A percentile compares a stretch with the other conserved stretches of the same genome.
These are phyloP conservation scores for Pinus taeda DNA, from an alignment of 75 land plant genomes.

Conservation along the genomic window DNA sequence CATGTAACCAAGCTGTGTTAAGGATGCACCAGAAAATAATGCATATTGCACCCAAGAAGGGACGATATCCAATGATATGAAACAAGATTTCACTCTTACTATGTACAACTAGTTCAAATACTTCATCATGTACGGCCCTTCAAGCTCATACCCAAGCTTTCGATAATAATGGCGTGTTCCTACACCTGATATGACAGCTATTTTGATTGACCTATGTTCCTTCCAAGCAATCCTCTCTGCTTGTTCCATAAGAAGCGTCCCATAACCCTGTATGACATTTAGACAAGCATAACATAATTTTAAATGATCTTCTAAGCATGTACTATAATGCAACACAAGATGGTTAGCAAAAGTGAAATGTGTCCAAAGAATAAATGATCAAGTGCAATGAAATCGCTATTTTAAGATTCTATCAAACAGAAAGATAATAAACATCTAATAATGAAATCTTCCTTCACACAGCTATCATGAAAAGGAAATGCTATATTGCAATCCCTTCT, in stretches of 20 bases:
- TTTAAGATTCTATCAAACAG: not conserved
- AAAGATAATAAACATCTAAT: not conserved
- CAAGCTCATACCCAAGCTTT: too few relatives aligned
- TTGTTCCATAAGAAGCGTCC: too few relatives aligned
- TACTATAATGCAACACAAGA: not conserved
- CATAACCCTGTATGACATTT: conserved; percentile 20
- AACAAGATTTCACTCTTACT: too few relatives aligned
- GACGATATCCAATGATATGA: too few relatives aligned
- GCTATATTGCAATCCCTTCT: not conserved
- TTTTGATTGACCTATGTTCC: too few relatives aligned
- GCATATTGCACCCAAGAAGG: too few relatives aligned
- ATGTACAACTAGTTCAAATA: too few relatives aligned
- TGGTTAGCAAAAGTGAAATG: not conserved
- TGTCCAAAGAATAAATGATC: not conserved
- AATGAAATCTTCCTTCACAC: not conserved
- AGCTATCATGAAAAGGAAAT: not conserved
- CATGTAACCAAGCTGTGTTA: not conserved
- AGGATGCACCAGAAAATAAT: not conserved
- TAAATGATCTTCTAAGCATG: not conserved
- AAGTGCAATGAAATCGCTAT: not conserved
- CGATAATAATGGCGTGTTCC: too few relatives aligned
- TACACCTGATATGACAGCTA: too few relatives aligned
- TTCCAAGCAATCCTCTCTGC: too few relatives aligned
- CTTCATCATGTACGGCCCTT: too few relatives aligned
- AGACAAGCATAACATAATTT: not conserved